Percentiles rank a stretch among this genome's conserved stretches.
phyloP scores from a whole-genome alignment of 1,139 yeast genomes.

The Pichia sp. region DNA sequence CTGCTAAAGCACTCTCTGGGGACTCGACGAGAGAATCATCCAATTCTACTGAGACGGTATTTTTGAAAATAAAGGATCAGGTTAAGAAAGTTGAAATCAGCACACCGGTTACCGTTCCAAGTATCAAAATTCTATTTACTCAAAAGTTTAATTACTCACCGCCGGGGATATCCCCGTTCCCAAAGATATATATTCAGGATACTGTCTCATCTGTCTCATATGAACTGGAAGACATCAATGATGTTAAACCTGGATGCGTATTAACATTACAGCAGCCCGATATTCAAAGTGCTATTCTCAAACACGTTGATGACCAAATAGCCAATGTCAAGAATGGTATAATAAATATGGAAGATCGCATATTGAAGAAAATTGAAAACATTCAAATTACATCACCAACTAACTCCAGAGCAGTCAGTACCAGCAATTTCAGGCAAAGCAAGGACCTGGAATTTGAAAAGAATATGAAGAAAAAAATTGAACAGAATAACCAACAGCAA shows the following conservation, averaged over 20 bases:
- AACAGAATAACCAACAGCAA: slow-evolving; percentile 23
- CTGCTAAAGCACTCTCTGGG: slow-evolving; percentile 7
- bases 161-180: slow-evolving; percentile 44
- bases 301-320: slow-evolving; percentile 16
- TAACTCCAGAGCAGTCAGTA: neutral
- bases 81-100: slow-evolving; percentile 49
- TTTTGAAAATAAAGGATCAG: slow-evolving; percentile 41
- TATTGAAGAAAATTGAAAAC: slow-evolving; percentile 28
- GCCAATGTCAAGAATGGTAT: slow-evolving; percentile 32
- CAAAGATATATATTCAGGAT: slow-evolving; percentile 75
- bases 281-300: slow-evolving; percentile 13
- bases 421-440: slow-evolving; percentile 1
- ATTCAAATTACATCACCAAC: slow-evolving; percentile 11
- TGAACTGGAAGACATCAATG: slow-evolving; percentile 73
- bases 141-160: slow-evolving; percentile 86
- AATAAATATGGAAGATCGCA: slow-evolving; percentile 26
- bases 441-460: slow-evolving; percentile 11
- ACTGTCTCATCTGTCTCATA: slow-evolving; percentile 53
- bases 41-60: slow-evolving; percentile 8
- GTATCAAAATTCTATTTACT: slow-evolving; percentile 64
- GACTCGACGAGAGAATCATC: neutral
- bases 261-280: slow-evolving; percentile 40
- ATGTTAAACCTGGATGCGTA: slow-evolving; percentile 54
- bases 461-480: slow-evolving; percentile 10
- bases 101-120: slow-evolving; percentile 30